Base-by-base conservation (phyloP, 2,329 filamentous ascomycete species). In the Fusarium sp. region DNA sequence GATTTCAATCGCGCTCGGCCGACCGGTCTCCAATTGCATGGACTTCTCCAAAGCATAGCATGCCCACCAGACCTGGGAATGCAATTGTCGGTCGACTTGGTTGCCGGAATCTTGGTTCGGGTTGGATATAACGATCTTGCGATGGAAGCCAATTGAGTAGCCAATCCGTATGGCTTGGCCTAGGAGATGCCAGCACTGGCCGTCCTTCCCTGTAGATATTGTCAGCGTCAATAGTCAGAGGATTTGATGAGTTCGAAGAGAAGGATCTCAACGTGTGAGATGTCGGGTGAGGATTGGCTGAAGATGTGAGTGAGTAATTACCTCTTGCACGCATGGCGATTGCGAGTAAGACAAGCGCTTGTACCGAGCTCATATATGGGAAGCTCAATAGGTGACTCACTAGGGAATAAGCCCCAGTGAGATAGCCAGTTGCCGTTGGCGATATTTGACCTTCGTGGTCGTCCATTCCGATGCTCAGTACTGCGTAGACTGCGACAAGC, bases 31-130 rank as follows among this genome's bases (percentile, higher is more conserved):
- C 7, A 76, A 31, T 15, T 73, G 66, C 74, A 76, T 76, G 22
- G 73, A 57, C 26, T 76, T 76, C 36, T 76, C 74, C 20, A 76
- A 15, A 2, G 66, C 72, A 14, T 76, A 76, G 28, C 74, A 76
- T 1, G 69, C 48, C 74, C 74, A 76, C 74, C 74, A 76, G 4
- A 76, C 59, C 51, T 69, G 63, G 1, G 69, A 61, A 44, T 73
- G 72, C 9, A 76, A 15, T 24, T 68, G 52, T 2, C 69, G 71
- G 24, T 76, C 61, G 14, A 63, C 42, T 6, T 35, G 42, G 33
- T 22, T 54, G 10, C 31, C 20, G 13, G 71, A 63, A 9, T 63
- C 49, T 10, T 60, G 36, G 4, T 41, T 61, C 1, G 33, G 24
- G 8, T 69, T 69, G 17, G 69, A 59, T 9, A 47, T 41, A 14